Evolutionary conservation across 352 stramenopile genomes (phyloP).

Genomic region (Phytophthora foliorum): DNA sequence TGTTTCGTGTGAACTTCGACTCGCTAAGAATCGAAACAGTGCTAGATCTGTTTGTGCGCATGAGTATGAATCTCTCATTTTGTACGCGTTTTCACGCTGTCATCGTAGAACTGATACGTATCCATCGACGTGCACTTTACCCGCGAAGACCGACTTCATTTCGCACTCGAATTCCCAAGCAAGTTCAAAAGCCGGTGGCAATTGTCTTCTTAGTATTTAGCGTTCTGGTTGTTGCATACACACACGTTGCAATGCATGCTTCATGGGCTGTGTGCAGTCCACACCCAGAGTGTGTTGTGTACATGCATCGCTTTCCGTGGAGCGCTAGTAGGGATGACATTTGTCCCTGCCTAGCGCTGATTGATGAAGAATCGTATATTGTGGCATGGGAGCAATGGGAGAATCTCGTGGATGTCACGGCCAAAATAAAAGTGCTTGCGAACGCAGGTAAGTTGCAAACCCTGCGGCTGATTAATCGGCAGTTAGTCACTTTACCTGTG

Average conservation of each 20-base stretch:
- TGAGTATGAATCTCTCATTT: too few species aligned
- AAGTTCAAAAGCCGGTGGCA: too few species aligned
- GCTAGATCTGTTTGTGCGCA: too few species aligned
- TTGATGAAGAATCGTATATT: background rate
- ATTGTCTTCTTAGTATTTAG: background rate
- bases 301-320: background rate
- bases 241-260: background rate
- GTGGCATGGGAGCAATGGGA: background rate
- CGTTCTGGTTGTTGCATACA: background rate
- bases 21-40: too few species aligned
- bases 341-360: background rate
- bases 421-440: background rate
- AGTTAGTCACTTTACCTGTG: background rate
- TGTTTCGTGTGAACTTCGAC: too few species aligned
- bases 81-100: too few species aligned
- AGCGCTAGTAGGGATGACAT: background rate
- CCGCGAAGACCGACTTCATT: too few species aligned
- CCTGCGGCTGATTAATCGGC: background rate
- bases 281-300: background rate
- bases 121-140: too few species aligned
- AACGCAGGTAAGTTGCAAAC: background rate
- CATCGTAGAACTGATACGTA: too few species aligned
- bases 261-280: background rate
- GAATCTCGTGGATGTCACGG: background rate
- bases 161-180: too few species aligned